Evolutionary conservation across 306 rosid genomes (phyloP), one percentile per base, ranked within the genome.

Genomic region (Malus sylvestris): DNA sequence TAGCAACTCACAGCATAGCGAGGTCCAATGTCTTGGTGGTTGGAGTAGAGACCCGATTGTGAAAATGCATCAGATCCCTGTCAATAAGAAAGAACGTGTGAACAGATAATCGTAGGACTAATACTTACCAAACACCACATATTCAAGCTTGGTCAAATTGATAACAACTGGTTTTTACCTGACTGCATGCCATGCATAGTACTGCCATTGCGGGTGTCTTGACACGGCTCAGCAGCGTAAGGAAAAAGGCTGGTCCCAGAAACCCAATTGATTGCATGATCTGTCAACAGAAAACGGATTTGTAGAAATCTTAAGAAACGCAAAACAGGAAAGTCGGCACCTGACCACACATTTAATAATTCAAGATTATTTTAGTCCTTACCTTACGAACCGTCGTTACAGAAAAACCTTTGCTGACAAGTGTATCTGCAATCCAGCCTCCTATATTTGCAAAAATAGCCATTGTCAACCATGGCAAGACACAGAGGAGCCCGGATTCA

Each of bases 371-470:
- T 46, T 74, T 35, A 35, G 73, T 59, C 59, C 92, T 82, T 86
- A 79, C 98, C 98, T 91, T 94, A 57, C 98, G 92, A 82, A 94
- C 98, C 5, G 88, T 46, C 46, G 98, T 94, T 70, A 94, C 83
- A 49, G 98, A 94, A 85, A 91, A 65, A 51, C 98, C 97, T 87
- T 75, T 88, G 91, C 91, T 87, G 83, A 94, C 93, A 71, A 94
- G 98, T 44, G 96, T 94, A 79, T 94, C 98, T 20, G 98, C 98
- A 80, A 94, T 94, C 97, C 98, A 94, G 66, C 98, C 98, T 82
- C 98, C 98, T 69, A 94, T 90, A 71, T 94, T 94, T 76, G 97
- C 98, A 86, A 91, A 91, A 62, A 88, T 44, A 76, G 98, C 97
- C 98, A 94, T 94, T 78, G 98, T 94, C 84, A 94, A 86, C 98